Conservation (phyloP, 2,329 filamentous ascomycete species). For the Stemphylium vesicarium region DNA sequence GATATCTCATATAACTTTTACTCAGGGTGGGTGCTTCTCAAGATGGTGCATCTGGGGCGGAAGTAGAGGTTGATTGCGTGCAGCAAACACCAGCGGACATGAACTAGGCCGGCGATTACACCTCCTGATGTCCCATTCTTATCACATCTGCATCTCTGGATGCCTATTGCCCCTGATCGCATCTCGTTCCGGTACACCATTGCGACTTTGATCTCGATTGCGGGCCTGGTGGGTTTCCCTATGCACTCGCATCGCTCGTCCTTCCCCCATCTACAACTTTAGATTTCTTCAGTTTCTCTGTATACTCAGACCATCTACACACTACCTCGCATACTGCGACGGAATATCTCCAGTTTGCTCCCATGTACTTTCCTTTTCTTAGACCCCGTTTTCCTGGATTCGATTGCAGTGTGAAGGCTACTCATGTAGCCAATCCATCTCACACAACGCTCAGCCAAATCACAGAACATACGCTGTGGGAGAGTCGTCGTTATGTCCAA, state of each 20-base stretch:
- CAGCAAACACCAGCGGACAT: background rate
- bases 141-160: background rate
- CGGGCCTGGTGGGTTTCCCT: too few species aligned
- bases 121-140: background rate
- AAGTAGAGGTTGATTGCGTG: background rate
- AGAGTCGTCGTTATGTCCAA: constrained; percentile 2
- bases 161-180: too few species aligned
- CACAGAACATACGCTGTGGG: background rate
- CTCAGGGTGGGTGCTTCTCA: too few species aligned
- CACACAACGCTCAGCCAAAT: background rate
- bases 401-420: background rate
- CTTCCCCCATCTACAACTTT: too few species aligned
- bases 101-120: too few species aligned
- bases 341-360: background rate
- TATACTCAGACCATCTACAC: background rate
- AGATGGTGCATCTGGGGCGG: too few species aligned
- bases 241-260: too few species aligned
- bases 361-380: background rate
- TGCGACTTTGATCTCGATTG: too few species aligned
- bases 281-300: background rate
- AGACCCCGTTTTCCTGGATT: background rate
- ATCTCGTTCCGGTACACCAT: too few species aligned
- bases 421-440: background rate
- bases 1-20: too few species aligned
- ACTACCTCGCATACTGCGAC: background rate